Base-by-base conservation (phyloP, 352 stramenopile species). In the Phytophthora macrochlamydospora region DNA sequence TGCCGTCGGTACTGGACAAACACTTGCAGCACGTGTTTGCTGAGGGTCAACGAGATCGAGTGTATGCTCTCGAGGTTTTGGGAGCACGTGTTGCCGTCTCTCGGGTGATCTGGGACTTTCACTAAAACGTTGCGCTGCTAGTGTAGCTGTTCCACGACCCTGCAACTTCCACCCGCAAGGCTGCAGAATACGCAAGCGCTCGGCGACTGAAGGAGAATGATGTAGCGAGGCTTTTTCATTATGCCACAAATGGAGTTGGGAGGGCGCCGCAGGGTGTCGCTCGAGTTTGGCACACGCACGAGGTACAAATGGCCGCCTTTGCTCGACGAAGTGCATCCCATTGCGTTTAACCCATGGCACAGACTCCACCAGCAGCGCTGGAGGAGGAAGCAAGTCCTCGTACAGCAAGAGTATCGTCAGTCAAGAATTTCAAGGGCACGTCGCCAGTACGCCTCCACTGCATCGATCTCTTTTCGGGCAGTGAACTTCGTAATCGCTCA, bases 11-110 rank as follows among this genome's bases (percentile, higher is more conserved):
- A 40, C 24, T 89, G 48, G 81, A 89, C 51, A 71, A 79, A 18
- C 67, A 79, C 28, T 28, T 92, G n/a, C 77, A 87, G 45, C 81
- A 92, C 62, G 54, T 89, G 5, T 92, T 90, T 35, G 66, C 69
- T 6, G 59, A 64, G 7, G 49, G 57, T 32, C 32, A 58, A 13
- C 49, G 60, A 5, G 62, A 54, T 42, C 74, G 73, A 5, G 8
- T 92, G 14, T 91, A 82, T 31, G 83, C 74, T 8, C 67, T 89
- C 44, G 81, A 91, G 48, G 88, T 91, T 35, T 71, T 92, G 30
- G 79, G 79, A 4, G 74, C 76, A 1, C 73, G 90, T 48, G 75
- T 87, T 0, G 54, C 91, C 1, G 63, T 77, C 12, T 92, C 83
- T 4, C 76, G 76, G 40, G 81, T 79, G 58, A 90, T 92, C 43